A percentile compares a stretch with the other conserved stretches of the same genome.
Evolutionary conservation across 2,329 filamentous ascomycete genomes (phyloP).

Genomic region (Fonsecaea pedrosoi): DNA sequence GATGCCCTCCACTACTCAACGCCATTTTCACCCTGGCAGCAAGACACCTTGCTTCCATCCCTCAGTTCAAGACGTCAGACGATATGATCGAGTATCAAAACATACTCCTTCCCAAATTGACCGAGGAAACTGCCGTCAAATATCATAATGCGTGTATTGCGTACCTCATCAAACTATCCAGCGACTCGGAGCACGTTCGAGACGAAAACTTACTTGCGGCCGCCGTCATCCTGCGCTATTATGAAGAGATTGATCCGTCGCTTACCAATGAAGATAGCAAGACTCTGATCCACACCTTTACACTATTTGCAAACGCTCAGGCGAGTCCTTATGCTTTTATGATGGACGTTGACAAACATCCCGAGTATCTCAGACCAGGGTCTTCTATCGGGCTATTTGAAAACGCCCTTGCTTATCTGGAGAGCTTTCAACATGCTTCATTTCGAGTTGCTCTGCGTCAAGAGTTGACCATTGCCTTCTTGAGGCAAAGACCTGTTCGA

Average conservation of each 20-base stretch:
- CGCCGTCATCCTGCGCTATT: conserved; percentile 63
- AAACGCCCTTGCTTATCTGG: conserved; percentile 33
- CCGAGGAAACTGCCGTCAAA: conserved; percentile 39
- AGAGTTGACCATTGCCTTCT: conserved; percentile 37
- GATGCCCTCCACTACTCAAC: conserved; percentile 39
- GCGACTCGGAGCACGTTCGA: conserved; percentile 48
- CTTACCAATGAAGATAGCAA: conserved; percentile 52
- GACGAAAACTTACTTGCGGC: conserved; percentile 63
- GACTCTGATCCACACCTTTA: conserved; percentile 36
- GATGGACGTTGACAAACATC: conserved; percentile 25
- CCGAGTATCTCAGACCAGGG: conserved; percentile 29
- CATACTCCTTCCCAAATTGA: conserved; percentile 35
- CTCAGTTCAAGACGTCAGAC: conserved; percentile 29
- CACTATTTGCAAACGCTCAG: conserved; percentile 38
- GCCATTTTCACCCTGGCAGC: conserved; percentile 40
- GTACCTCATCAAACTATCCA: conserved; percentile 42
- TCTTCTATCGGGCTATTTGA: conserved; percentile 22
- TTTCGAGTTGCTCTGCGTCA: conserved; percentile 39
- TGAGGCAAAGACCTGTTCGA: conserved; percentile 34
- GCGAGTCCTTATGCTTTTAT: conserved; percentile 33
- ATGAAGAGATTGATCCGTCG: conserved; percentile 61
- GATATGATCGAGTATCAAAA: conserved; percentile 34
- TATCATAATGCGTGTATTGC: conserved; percentile 43
- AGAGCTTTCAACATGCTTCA: conserved; percentile 38
- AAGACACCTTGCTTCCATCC: conserved; percentile 34